Percentiles rank a stretch among this genome's conserved stretches.
These are phyloP conservation scores for Tetrapyrgos nigripes DNA, from an alignment of 1,284 basidiomycete genomes.

Conservation along the genomic window DNA sequence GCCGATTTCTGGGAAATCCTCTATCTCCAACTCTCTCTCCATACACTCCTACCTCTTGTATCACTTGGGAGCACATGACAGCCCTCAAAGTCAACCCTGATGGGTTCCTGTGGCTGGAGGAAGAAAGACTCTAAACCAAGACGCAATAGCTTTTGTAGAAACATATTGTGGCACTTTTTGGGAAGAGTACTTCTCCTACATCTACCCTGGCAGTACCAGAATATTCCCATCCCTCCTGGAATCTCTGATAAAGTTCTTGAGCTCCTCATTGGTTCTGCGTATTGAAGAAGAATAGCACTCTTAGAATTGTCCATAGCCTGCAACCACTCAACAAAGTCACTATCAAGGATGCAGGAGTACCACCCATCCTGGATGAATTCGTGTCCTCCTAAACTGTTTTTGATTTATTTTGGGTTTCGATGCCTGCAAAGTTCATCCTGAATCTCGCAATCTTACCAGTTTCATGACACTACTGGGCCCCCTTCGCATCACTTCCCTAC, in stretches of 20 bases:
- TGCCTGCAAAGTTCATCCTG: conserved; percentile 19
- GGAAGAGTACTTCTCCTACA: no score
- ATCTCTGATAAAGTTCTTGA: no score
- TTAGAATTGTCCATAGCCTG: conserved; percentile 37
- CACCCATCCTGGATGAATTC: no score
- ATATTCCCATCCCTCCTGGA: conserved; percentile 20
- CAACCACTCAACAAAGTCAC: conserved; percentile 36
- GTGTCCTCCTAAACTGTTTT: no score
- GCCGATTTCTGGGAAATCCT: conserved; percentile 21
- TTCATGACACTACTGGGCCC: no score
- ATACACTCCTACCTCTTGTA: conserved; percentile 17
- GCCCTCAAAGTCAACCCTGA: conserved; percentile 21
- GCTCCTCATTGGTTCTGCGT: conserved; percentile 48
- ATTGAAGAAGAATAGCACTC: conserved; percentile 37
- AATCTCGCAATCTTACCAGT: conserved; percentile 24
- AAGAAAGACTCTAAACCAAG: conserved; percentile 31
- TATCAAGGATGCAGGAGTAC: no score
- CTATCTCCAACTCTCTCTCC: conserved; percentile 20
- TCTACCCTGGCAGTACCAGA: conserved; percentile 14
- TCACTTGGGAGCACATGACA: conserved; percentile 19
- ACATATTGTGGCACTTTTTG: no score
- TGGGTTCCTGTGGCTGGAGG: no score
- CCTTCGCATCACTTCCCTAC: conserved; percentile 39
- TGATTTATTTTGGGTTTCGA: no score
- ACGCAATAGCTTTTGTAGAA: conserved; percentile 32